Base-by-base conservation (phyloP, 768 basidiomycete species). In the Amanita inopinata region DNA sequence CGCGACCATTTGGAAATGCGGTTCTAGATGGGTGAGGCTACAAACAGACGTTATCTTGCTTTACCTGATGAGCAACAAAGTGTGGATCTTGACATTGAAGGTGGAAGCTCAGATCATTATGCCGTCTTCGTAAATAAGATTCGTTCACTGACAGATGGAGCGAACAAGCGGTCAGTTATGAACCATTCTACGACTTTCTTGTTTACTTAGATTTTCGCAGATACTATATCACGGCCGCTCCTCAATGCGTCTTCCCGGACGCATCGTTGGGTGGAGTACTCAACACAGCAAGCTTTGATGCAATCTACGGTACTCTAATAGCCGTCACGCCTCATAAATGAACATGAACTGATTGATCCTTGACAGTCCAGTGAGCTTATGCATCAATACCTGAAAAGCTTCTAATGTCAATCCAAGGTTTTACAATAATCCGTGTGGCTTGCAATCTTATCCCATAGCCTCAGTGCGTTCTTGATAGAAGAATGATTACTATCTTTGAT, bases 51-150 rank as follows among this genome's bases (percentile, higher is more conserved):
- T 17, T 19, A 22, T n/a, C n/a, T n/a, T 40, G 7, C 8, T 40
- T 17, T 25, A 31, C 45, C n/a, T n/a, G n/a, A n/a, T n/a, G n/a
- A 4, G 34, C 14, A 24, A 33, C 46, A 2, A 41, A 77, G 74
- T 20, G 59, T 84, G 48, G 83, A 87, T 56, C 65, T 87, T 23
- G 83, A 85, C 54, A 81, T 87, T 48, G 83, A 86, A 59, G 73
- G 76, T n/a, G 83, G 83, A 12, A 57, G 62, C 12, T 66, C 67
- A 17, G 55, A 59, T 4, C 61, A 67, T 27, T 80, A 76, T 50
- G 61, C 60, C 3, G 64, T 73, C 1, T 80, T 80, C 38, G 69
- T 82, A 27, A 77, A 67, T 46, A 56, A 65, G 42, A 70, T 82
- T 33, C 70, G 74, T 6, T 68, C 73, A 2, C 65, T 76, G 27